Evolutionary conservation across 176 grass and related monocot genomes (phyloP).

Genomic region (Oryza australiensis): DNA sequence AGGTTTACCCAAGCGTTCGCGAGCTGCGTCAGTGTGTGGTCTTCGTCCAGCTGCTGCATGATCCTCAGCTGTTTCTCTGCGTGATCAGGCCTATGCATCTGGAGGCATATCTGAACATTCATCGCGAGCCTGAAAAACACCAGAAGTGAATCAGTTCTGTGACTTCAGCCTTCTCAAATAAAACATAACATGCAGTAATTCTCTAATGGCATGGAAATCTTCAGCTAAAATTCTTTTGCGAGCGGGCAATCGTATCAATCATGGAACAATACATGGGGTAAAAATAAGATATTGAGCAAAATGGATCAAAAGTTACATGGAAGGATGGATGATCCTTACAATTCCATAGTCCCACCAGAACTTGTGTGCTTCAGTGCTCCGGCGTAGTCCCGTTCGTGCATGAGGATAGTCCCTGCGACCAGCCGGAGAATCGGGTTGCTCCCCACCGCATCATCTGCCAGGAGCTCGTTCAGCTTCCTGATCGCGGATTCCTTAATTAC

Average conservation of each 20-base stretch:
- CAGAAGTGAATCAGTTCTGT: background rate
- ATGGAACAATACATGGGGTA: background rate
- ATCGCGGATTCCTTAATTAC: constrained; percentile 52
- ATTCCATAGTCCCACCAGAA: constrained; percentile 68
- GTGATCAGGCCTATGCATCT: constrained; percentile 65
- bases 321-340: constrained; percentile 35
- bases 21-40: constrained; percentile 88
- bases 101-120: constrained; percentile 77
- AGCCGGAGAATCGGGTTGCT: constrained; percentile 52
- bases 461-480: constrained; percentile 48
- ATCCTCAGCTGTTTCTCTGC: constrained; percentile 80
- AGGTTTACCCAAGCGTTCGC: constrained; percentile 76
- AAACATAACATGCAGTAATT: background rate
- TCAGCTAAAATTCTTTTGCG: background rate
- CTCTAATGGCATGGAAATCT: background rate
- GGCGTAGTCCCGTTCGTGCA: constrained; percentile 58
- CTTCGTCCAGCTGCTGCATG: constrained; percentile 82
- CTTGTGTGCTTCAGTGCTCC: constrained; percentile 74
- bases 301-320: background rate
- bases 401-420: constrained; percentile 59
- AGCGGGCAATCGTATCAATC: background rate
- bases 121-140: constrained; percentile 54
- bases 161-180: background rate
- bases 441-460: constrained; percentile 57
- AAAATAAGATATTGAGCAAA: background rate